Conservation (phyloP, 2,329 filamentous ascomycete genomes). For the Aspergillus quadrilineatus region DNA sequence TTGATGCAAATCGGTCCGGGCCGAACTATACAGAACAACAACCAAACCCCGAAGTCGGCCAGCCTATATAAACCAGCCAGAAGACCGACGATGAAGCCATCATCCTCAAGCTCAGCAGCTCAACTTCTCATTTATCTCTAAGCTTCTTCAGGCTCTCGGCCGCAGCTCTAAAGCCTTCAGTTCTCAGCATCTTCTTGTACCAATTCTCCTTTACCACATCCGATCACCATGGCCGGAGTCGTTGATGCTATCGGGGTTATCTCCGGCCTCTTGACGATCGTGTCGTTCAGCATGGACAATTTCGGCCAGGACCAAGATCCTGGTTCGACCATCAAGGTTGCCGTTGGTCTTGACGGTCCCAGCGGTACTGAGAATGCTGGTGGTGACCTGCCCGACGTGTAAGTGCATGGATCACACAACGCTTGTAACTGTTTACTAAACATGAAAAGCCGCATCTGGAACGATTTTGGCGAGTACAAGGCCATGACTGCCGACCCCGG, state of each 20-base stretch:
- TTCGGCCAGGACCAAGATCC: constrained; percentile 3
- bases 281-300: constrained; percentile 8
- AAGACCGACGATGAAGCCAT: background rate
- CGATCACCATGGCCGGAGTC: background rate
- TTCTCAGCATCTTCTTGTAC: background rate
- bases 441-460: constrained; percentile 9
- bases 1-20: background rate
- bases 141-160: background rate
- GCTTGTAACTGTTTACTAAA: background rate
- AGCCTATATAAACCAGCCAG: background rate
- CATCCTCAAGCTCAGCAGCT: background rate
- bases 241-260: constrained; percentile 13
- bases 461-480: constrained; percentile 10
- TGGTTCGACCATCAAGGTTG: constrained; percentile 15
- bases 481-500: constrained; percentile 12
- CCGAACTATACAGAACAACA: background rate
- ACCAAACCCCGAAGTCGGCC: background rate
- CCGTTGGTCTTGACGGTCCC: constrained; percentile 10
- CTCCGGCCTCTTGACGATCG: constrained; percentile 9
- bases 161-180: background rate
- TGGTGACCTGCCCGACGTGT: constrained; percentile 13
- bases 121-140: background rate
- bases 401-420: background rate
- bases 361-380: constrained; percentile 9
- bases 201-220: background rate